Percentiles rank a stretch among this genome's conserved stretches.
These are phyloP conservation scores for Mortierella alpina DNA, from an alignment of 192 early-diverging fungal genomes.

Conservation along the genomic window DNA sequence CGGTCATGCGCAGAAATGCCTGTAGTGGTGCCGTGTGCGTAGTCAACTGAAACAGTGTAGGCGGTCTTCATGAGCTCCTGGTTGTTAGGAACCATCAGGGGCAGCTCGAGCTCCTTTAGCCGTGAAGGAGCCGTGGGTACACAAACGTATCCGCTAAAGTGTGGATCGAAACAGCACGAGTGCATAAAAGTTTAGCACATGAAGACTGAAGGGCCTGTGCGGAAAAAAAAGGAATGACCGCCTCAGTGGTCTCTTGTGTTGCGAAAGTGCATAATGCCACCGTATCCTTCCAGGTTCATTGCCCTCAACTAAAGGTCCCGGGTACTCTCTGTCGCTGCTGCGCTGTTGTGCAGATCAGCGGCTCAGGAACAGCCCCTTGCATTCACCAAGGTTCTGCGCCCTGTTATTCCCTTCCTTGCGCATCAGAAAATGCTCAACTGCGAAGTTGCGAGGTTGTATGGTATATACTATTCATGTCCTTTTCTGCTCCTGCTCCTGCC, in stretches of 20 bases:
- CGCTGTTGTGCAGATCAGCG: no score
- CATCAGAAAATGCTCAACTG: no score
- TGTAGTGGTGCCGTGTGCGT: constrained; percentile 86
- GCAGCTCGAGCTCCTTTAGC: constrained; percentile 86
- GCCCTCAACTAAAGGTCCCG: no score
- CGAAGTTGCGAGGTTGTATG: no score
- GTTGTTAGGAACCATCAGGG: constrained; percentile 95
- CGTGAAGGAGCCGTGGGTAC: constrained; percentile 82
- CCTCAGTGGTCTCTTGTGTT: neutral
- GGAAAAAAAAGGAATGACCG: neutral
- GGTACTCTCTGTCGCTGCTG: no score
- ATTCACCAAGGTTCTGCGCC: no score
- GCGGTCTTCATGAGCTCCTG: constrained; percentile 93
- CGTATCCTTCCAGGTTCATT: no score
- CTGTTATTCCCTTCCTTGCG: no score
- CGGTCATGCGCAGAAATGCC: constrained; percentile 97
- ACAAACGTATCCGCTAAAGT: constrained; percentile 88
- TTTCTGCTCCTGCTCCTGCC: no score
- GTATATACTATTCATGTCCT: no score
- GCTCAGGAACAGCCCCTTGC: no score
- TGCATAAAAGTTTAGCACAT: neutral
- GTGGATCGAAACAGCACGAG: neutral
- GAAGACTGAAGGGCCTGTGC: neutral
- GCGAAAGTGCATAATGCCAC: no score
- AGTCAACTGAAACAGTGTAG: constrained; percentile 94